Conservation (phyloP, 441 rosid genomes). For the Hypseocharis bilobata region DNA sequence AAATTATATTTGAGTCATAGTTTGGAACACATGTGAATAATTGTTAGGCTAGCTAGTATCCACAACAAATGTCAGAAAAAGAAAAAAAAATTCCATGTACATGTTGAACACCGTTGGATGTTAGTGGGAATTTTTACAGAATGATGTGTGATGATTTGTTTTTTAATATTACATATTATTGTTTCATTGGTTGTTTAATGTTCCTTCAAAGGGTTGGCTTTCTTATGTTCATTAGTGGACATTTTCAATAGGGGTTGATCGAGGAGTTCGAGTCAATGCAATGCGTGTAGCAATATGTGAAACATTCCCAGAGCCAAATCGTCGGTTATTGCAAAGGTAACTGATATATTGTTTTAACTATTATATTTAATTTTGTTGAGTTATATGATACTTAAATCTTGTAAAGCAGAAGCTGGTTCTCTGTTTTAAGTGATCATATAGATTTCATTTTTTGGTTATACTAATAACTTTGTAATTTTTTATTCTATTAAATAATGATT, state of each 20-base stretch:
- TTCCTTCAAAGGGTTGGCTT: conserved; percentile 17
- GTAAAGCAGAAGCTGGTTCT: background rate
- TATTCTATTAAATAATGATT: background rate
- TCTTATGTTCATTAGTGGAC: conserved; percentile 15
- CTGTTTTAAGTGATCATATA: no score
- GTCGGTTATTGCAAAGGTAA: conserved; percentile 91
- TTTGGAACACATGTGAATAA: no score
- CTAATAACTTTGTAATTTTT: background rate
- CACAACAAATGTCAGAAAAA: no score
- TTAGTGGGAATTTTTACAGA: background rate
- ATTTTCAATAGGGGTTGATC: conserved; percentile 53
- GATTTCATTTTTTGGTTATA: no score
- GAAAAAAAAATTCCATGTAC: no score
- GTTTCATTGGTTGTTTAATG: conserved; percentile 1
- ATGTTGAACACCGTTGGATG: no score
- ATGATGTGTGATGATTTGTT: background rate
- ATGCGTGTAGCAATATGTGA: conserved; percentile 84
- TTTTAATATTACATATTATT: background rate
- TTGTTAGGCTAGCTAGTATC: no score
- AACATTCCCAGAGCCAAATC: conserved; percentile 98
- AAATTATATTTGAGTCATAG: no score
- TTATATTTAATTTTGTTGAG: background rate
- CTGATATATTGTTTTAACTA: conserved; percentile 3
- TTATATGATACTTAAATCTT: background rate
- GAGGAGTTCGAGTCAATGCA: conserved; percentile 55